Conservation (phyloP, 225 moss, liverwort and hornwort genomes). For the Sphagnum tenellum region DNA sequence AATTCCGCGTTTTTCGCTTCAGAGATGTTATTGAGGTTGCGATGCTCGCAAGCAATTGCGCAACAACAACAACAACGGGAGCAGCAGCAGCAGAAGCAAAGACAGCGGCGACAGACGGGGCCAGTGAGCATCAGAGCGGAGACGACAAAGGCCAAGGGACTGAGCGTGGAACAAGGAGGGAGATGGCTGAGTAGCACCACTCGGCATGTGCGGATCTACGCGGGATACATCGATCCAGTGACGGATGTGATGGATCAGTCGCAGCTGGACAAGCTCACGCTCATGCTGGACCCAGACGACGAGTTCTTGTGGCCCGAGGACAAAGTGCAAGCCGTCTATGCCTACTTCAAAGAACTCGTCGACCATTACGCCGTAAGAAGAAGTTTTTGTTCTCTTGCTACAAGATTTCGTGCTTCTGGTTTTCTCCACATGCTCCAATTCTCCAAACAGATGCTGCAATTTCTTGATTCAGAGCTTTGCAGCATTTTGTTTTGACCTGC, state of each 20-base stretch:
- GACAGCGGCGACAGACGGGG: constrained; percentile 10
- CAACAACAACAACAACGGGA: too few relatives aligned
- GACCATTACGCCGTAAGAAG: constrained; percentile 68
- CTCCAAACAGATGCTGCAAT: too few relatives aligned
- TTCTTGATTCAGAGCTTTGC: too few relatives aligned
- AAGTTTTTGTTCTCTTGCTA: neutral
- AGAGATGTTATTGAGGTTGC: too few relatives aligned
- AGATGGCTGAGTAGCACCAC: constrained; percentile 94
- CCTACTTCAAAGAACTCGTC: constrained; percentile 65
- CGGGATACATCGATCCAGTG: constrained; percentile 68
- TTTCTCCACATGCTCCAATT: neutral
- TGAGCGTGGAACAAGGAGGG: constrained; percentile 65
- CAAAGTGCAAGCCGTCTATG: constrained; percentile 51
- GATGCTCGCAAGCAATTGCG: too few relatives aligned
- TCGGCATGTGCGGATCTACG: constrained; percentile 76
- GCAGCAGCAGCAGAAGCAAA: neutral
- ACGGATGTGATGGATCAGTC: constrained; percentile 70
- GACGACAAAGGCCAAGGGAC: constrained; percentile 38
- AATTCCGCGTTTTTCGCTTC: too few relatives aligned
- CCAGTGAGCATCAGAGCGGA: constrained; percentile 31
- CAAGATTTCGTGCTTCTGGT: neutral
- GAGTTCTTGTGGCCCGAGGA: constrained; percentile 94
- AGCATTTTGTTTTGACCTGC: too few relatives aligned
- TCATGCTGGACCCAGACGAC: constrained; percentile 91
- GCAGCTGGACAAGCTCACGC: constrained; percentile 85